Evolutionary conservation across 2,329 filamentous ascomycete species (phyloP), one percentile per base, ranked within the genome.

Genomic region (Sporothrix protearum): DNA sequence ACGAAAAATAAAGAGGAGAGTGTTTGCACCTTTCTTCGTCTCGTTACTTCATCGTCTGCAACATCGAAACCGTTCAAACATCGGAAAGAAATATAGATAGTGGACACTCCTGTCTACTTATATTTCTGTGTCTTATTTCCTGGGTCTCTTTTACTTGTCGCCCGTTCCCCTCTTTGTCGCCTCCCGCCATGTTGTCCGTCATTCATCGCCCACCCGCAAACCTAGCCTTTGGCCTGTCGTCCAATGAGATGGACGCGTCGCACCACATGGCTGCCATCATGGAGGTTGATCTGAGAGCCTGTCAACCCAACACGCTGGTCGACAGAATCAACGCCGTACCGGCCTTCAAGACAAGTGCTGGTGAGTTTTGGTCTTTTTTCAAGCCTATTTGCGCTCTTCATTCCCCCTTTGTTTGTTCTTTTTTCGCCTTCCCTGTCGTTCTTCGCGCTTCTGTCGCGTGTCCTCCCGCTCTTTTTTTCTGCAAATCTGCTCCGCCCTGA

Each of bases 341-440:
- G 2, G 87, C 83, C 42, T 80, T 89, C 70, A 87, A 85, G 77
- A 87, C 86, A 73, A 88, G 87, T 77, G 84, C 87, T 77, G 87
- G 87, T 89, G 79, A 85, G 87, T 72, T 63, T 68, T n/a, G n/a
- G 70, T 71, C 74, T 69, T 53, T 74, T 74, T 49, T 66, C 22
- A 55, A 5, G 28, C 30, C 51, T 61, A 69, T 49, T 14, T 28
- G 16, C 64, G 28, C 49, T 33, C 36, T 14, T 71, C n/a, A 16
- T 59, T 57, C n/a, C 59, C 59, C 36, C 69, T 63, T 9, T 30
- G 22, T 59, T 68, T 57, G n/a, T 53, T 53, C 55, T 12, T 68
- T 64, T 59, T 33, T 67, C 68, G n/a, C n/a, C 49, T 39, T 51
- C 63, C 25, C 53, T 73, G 33, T 39, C 39, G 22, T 70, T 70